Evolutionary conservation across 495 filamentous ascomycete genomes (phyloP).

Genomic region (Letharia lupina): DNA sequence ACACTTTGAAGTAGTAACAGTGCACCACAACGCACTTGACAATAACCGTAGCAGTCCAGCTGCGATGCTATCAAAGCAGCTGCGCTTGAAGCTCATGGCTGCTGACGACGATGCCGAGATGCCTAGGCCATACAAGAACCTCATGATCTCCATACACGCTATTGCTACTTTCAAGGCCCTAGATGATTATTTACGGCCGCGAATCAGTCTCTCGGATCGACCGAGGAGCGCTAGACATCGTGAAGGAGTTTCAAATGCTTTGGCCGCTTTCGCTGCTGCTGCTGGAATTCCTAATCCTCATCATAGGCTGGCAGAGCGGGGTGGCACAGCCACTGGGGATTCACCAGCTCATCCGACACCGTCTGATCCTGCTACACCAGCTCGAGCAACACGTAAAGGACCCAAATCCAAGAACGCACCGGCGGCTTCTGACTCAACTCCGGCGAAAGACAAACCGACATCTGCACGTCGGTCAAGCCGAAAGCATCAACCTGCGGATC

Average conservation of each 20-base stretch:
- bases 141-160: slow-evolving; percentile 97
- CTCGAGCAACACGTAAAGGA: slow-evolving; percentile 26
- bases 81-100: slow-evolving; percentile 70
- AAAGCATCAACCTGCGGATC: slow-evolving; percentile 42
- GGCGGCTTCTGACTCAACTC: slow-evolving; percentile 24
- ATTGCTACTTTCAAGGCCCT: slow-evolving; percentile 97
- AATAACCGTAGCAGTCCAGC: slow-evolving; percentile 85
- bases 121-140: slow-evolving; percentile 73
- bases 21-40: slow-evolving; percentile 87
- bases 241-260: slow-evolving; percentile 56
- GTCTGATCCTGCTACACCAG: slow-evolving; percentile 14
- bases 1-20: slow-evolving; percentile 95
- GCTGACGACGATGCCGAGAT: slow-evolving; percentile 89
- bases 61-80: slow-evolving; percentile 93
- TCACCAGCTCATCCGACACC: slow-evolving; percentile 28
- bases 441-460: slow-evolving; percentile 38
- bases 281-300: slow-evolving; percentile 43
- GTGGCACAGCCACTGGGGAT: slow-evolving; percentile 28
- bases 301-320: slow-evolving; percentile 30
- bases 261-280: slow-evolving; percentile 76
- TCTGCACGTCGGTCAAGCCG: slow-evolving; percentile 47
- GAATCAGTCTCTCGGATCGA: slow-evolving; percentile 77
- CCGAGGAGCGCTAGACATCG: slow-evolving; percentile 58
- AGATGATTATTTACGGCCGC: slow-evolving; percentile 89
- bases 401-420: slow-evolving; percentile 31